Evolutionary conservation across 2,329 filamentous ascomycete genomes (phyloP), one percentile per base, ranked within the genome.

Genomic region (Diaporthe vaccinii): DNA sequence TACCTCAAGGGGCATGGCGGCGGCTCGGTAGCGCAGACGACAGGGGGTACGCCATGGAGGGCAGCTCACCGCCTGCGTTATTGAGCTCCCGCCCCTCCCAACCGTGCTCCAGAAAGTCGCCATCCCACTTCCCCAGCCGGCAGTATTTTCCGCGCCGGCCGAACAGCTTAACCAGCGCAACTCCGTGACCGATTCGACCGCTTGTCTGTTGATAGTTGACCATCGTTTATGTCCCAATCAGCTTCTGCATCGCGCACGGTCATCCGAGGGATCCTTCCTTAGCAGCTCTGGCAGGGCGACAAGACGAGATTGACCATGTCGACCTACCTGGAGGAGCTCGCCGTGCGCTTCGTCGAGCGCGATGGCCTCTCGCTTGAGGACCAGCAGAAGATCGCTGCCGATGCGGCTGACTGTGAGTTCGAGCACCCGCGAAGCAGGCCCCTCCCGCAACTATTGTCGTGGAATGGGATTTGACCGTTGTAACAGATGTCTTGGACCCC

Each of bases 261-360:
- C 46, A 65, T 31, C 58, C 34, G 34, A 55, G 25, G 51, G 20
- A 17, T 44, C 59, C 28, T 46, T 44, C 15, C 59, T 46, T 12
- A 55, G 58, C 58, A 65, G 39, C 15, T 46, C 55, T n/a, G 39
- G 36, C 25, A 65, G 53, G 25, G 53, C 53, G 34, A 58, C 71
- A 22, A 57, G 31, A 36, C 46, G 31, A 31, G 36, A 25, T 15
- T 36, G 65, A 75, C 46, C 17, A 76, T 76, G 75, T 62, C 65
- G 41, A 53, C 71, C 58, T 71, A 75, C 62, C 70, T 76, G n/a
- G 65, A 70, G 65, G 65, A 59, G 62, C 75, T 76, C 46, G 75
- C 75, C 8, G 68, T 75, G 62, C 75, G 75, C 73, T 76, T 69
- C 46, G 73, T 76, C 49, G 75, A 76, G 39, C 61, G 72, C 58